phyloP scores from a whole-genome alignment of 495 filamentous ascomycete species.

The Cudoniella acicularis region DNA sequence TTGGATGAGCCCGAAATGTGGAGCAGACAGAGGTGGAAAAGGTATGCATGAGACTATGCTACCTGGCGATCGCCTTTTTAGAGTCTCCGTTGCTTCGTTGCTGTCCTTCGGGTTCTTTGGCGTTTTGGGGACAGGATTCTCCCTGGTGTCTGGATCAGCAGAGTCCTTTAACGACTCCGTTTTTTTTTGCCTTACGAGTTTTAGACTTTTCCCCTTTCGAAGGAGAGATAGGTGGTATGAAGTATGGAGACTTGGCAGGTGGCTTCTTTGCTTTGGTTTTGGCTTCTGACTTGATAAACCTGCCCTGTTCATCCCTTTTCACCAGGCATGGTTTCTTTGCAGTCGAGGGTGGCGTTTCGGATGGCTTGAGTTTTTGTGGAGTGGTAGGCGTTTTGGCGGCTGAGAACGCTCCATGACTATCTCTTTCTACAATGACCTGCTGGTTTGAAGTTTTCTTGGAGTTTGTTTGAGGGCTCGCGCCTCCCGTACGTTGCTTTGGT shows the following conservation, averaged over 20 bases:
- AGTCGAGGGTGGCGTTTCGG: neutral
- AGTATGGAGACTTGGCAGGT: constrained; percentile 38
- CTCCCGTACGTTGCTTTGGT: no score
- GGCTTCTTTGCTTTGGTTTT: constrained; percentile 10
- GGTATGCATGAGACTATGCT: constrained; percentile 61
- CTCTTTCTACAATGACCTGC: no score
- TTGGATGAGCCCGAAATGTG: constrained; percentile 75
- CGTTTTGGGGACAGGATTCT: neutral
- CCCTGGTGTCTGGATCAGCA: neutral
- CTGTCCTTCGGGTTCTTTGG: neutral
- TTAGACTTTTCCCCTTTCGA: constrained; percentile 5
- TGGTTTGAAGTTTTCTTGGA: no score
- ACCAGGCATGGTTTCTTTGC: neutral
- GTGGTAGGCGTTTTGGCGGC: no score
- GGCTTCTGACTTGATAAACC: neutral
- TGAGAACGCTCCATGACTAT: no score
- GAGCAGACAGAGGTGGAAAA: constrained; percentile 62
- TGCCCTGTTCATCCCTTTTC: constrained; percentile 4
- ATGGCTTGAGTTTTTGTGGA: neutral
- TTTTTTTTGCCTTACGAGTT: constrained; percentile 8
- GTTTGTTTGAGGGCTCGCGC: no score
- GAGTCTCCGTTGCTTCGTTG: constrained; percentile 3
- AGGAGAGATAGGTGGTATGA: constrained; percentile 22
- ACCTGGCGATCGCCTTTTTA: constrained; percentile 32
- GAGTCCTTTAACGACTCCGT: neutral